A percentile compares a stretch with the other conserved stretches of the same genome.
These are phyloP conservation scores for Solanum sejunctum DNA, from an alignment of 257 asterid species.

Conservation along the genomic window DNA sequence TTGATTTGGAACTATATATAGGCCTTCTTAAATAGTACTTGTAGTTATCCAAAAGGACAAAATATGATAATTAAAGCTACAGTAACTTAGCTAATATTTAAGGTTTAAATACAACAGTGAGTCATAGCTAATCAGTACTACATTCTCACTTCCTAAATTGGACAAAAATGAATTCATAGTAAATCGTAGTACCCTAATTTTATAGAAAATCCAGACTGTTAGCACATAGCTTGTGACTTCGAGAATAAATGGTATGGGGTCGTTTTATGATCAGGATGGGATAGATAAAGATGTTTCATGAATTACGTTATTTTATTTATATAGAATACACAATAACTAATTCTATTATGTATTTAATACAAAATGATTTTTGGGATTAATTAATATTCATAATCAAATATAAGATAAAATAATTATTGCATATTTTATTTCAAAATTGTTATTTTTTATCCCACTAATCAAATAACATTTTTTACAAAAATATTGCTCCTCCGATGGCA, in stretches of 20 bases:
- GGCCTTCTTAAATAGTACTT: not conserved
- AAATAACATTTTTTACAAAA: too few species aligned
- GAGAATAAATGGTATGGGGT: not conserved
- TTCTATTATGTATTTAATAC: too few species aligned
- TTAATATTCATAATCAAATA: not conserved
- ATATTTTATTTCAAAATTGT: not conserved
- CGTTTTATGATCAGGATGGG: not conserved
- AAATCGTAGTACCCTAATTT: not conserved
- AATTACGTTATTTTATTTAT: not conserved
- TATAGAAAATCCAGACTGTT: not conserved
- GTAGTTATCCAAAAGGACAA: not conserved
- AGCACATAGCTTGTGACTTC: not conserved
- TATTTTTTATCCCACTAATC: not conserved
- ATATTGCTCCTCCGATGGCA: too few species aligned
- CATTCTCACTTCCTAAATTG: not conserved
- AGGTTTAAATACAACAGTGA: not conserved
- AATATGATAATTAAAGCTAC: not conserved
- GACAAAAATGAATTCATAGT: not conserved
- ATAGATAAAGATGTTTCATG: not conserved
- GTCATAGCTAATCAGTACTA: not conserved
- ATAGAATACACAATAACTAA: not conserved
- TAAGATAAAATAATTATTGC: not conserved
- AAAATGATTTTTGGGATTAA: not conserved
- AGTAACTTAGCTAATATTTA: not conserved
- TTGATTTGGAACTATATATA: not conserved